Evolutionary conservation across 768 basidiomycete species (phyloP), one percentile per base, ranked within the genome.

Genomic region (Tricholoma sp.): DNA sequence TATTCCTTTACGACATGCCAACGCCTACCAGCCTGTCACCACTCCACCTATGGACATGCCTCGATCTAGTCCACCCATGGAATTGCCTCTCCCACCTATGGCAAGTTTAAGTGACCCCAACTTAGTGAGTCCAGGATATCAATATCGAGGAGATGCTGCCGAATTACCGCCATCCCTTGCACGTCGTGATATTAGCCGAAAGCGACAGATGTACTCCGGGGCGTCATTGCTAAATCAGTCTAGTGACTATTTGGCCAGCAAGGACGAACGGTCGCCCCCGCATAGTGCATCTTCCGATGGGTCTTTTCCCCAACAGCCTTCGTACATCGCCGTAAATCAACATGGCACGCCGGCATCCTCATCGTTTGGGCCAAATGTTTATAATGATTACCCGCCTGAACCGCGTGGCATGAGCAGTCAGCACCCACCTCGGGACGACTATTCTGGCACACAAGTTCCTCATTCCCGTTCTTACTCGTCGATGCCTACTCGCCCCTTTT

Each of bases 81-180:
- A 77, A 54, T 65, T 76, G 34, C 77, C 75, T 9, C 72, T 68
- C 31, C 74, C 76, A 2, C 72, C 76, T 36, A 59, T 75, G 63
- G 67, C 67, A 18, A 50, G 62, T 54, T 59, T 78, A 29, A 57
- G 65, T 18, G 61, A n/a, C 17, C 66, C 67, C 20, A 51, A 61
- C 54, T 59, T 78, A 28, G 57, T 65, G 18, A 60, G 57, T 24
- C 50, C 70, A 11, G 65, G 59, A 15, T 69, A 71, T 55, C 67
- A 62, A 17, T 72, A 72, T 37, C 61, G 59, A 9, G 64, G 58
- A 11, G 65, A 72, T 6, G 39, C n/a, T 31, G 53, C 53, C 3
- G 62, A 65, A 17, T 53, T 59, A 47, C 56, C 62, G 52, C 59
- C 50, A 34, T 61, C 58, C 49, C 57, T 56, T 20, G 59, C 63